Percentiles rank a stretch among this genome's conserved stretches.
Conservation (phyloP, 1,139 yeast species). For the Blastobotrys serpentis region DNA sequence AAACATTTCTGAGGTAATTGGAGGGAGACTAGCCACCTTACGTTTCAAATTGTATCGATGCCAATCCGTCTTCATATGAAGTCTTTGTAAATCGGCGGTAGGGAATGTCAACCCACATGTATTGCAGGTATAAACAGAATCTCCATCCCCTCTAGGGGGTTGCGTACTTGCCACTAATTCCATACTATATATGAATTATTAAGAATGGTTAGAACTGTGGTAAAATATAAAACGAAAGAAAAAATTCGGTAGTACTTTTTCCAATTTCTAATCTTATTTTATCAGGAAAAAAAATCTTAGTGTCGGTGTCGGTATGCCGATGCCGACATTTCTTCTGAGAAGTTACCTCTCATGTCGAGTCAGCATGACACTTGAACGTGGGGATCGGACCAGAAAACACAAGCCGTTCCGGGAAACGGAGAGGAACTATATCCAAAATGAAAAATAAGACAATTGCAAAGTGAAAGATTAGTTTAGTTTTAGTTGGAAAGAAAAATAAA, state of each 20-base stretch:
- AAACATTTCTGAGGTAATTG: slow-evolving; percentile 76
- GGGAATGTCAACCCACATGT: slow-evolving; percentile 81
- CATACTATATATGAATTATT: slow-evolving; percentile 11
- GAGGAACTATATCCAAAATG: no score
- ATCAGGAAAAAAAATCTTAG: background rate
- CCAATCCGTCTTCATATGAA: slow-evolving; percentile 97
- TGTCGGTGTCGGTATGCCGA: background rate
- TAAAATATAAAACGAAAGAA: no score
- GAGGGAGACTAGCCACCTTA: slow-evolving; percentile 80
- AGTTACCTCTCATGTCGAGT: background rate
- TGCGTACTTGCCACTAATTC: slow-evolving; percentile 19
- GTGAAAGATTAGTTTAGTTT: no score
- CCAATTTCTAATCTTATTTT: background rate
- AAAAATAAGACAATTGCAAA: background rate
- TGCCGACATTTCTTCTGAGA: background rate
- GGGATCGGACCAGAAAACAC: no score
- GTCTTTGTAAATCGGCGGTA: slow-evolving; percentile 75
- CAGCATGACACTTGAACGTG: background rate
- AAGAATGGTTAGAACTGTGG: background rate
- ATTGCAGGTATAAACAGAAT: slow-evolving; percentile 63
- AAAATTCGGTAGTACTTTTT: background rate
- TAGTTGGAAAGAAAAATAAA: background rate
- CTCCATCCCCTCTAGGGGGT: slow-evolving; percentile 27
- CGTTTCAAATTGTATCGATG: slow-evolving; percentile 90
- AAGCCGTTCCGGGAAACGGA: no score